Percentiles rank a stretch among this genome's conserved stretches.
These are phyloP conservation scores for Pythium aphanidermatum DNA, from an alignment of 352 stramenopile genomes.

Conservation along the genomic window DNA sequence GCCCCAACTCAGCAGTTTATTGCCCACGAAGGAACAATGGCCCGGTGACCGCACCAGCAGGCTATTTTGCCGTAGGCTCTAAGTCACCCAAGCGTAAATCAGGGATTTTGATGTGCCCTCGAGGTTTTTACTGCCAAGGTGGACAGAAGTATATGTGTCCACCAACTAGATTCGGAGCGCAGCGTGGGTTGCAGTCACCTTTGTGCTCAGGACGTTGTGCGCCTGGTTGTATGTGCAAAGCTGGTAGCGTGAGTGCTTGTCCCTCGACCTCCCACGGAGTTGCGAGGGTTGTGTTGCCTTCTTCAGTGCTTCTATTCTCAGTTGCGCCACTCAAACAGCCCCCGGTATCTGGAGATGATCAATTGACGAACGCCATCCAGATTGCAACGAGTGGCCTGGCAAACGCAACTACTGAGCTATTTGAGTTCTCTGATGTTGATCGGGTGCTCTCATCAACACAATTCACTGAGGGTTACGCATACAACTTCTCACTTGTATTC, in stretches of 20 bases:
- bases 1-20: constrained; percentile 33
- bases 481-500: constrained; percentile 53
- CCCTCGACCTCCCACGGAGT: constrained; percentile 19
- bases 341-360: constrained; percentile 8
- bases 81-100: constrained; percentile 24
- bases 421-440: constrained; percentile 38
- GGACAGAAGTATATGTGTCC: constrained; percentile 33
- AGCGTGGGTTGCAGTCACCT: constrained; percentile 26
- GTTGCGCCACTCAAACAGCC: constrained; percentile 23
- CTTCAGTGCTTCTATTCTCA: constrained; percentile 27
- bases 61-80: constrained; percentile 40
- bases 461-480: constrained; percentile 25
- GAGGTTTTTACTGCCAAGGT: constrained; percentile 42
- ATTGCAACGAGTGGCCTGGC: neutral
- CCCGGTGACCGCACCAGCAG: constrained; percentile 28
- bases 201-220: constrained; percentile 42
- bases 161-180: constrained; percentile 34
- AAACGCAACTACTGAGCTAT: constrained; percentile 27
- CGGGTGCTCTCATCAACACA: constrained; percentile 18
- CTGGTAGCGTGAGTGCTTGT: constrained; percentile 42
- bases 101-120: constrained; percentile 31
- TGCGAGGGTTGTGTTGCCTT: constrained; percentile 23
- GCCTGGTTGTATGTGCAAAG: constrained; percentile 38
- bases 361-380: neutral
- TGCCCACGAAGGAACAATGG: constrained; percentile 37